A percentile compares a stretch with the other conserved stretches of the same genome.
These are phyloP conservation scores for Cercospora zeae-maydis DNA, from an alignment of 2,329 filamentous ascomycete genomes.

Conservation along the genomic window DNA sequence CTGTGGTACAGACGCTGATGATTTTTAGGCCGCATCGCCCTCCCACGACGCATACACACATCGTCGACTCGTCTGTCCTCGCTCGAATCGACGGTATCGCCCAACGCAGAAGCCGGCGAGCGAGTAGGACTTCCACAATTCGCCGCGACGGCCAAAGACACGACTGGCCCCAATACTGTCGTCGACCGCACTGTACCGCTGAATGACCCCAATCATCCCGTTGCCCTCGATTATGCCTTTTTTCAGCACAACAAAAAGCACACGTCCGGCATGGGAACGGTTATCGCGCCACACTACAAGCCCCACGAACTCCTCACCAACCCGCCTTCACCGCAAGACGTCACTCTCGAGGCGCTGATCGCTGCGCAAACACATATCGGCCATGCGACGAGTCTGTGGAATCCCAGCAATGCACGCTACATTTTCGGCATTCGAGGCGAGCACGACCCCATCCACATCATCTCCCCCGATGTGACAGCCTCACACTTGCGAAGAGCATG, in stretches of 20 bases:
- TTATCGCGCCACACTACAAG: conserved; percentile 54
- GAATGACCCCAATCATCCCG: conserved; percentile 35
- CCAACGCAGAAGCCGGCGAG: conserved; percentile 8
- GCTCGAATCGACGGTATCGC: conserved; percentile 24
- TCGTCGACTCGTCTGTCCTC: conserved; percentile 31
- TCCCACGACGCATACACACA: conserved; percentile 33
- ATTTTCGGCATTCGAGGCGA: conserved; percentile 87
- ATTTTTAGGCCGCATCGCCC: conserved; percentile 39
- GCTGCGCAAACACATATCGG: conserved; percentile 85
- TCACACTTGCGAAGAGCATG: conserved; percentile 87
- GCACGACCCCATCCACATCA: conserved; percentile 68
- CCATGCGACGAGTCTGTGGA: conserved; percentile 88
- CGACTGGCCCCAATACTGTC: conserved; percentile 12
- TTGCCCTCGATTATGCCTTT: conserved; percentile 43
- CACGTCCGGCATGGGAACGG: conserved; percentile 39
- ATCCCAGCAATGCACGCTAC: conserved; percentile 88
- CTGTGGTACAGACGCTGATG: conserved; percentile 2
- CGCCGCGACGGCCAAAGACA: conserved; percentile 6
- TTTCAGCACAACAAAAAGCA: conserved; percentile 42
- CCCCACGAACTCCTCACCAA: conserved; percentile 64
- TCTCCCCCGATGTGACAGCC: conserved; percentile 83
- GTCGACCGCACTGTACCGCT: conserved; percentile 33
- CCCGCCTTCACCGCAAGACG: conserved; percentile 72
- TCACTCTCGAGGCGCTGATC: conserved; percentile 87
- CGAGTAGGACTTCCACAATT: conserved; percentile 8